Evolutionary conservation across 495 filamentous ascomycete species (phyloP).

Genomic region (Hypoxylon perforatum): DNA sequence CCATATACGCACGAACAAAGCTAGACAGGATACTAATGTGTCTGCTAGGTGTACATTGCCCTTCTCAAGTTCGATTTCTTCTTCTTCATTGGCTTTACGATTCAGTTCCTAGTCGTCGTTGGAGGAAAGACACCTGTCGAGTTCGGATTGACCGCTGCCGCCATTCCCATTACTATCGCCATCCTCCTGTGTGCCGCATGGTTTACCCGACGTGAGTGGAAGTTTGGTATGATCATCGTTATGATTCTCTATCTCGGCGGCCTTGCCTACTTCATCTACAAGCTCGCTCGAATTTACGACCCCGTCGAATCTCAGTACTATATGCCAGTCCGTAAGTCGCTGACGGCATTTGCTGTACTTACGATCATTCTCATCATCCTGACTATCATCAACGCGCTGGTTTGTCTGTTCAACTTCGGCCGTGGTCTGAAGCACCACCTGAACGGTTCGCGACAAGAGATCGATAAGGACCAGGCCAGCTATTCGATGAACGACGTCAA

Average conservation of each 20-base stretch:
- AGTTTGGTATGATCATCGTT: slow-evolving; percentile 77
- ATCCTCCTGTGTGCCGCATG: slow-evolving; percentile 86
- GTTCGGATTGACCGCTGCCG: slow-evolving; percentile 86
- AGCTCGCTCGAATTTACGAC: slow-evolving; percentile 94
- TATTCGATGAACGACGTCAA: slow-evolving; percentile 71
- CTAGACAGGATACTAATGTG: slow-evolving; percentile 44
- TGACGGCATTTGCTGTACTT: slow-evolving; percentile 94
- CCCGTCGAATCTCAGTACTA: slow-evolving; percentile 66
- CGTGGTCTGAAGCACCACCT: slow-evolving; percentile 91
- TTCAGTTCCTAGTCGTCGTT: slow-evolving; percentile 96
- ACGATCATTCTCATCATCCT: slow-evolving; percentile 87
- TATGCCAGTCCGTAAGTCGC: slow-evolving; percentile 75
- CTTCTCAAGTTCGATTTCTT: slow-evolving; percentile 99
- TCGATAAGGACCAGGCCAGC: slow-evolving; percentile 78
- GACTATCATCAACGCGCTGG: slow-evolving; percentile 87
- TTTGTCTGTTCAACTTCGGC: slow-evolving; percentile 91
- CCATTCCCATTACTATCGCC: slow-evolving; percentile 87
- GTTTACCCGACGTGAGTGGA: slow-evolving; percentile 84
- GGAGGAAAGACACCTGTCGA: slow-evolving; percentile 74
- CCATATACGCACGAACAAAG: not conserved
- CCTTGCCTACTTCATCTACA: slow-evolving; percentile 97
- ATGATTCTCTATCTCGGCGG: slow-evolving; percentile 90
- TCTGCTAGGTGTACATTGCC: slow-evolving; percentile 90
- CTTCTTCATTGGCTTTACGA: slow-evolving; percentile 98
- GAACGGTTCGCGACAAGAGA: slow-evolving; percentile 71